These are phyloP conservation scores for Scutellaria barbata DNA, from an alignment of 257 asterid species.

Conservation along the genomic window DNA sequence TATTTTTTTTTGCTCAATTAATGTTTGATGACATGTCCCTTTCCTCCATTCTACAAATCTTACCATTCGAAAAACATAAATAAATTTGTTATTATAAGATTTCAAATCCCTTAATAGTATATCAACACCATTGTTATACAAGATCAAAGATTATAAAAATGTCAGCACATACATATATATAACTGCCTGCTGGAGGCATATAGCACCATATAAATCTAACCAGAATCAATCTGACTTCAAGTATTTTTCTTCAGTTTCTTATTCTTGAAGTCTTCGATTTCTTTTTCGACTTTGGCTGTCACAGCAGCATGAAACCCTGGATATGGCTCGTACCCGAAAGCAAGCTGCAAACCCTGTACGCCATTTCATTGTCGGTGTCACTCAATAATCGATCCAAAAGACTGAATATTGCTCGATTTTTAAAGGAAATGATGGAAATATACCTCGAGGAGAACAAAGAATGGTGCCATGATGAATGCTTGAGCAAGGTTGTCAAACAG, in stretches of 20 bases:
- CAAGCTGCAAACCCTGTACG: slow-evolving; percentile 65
- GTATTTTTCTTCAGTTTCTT: slow-evolving; percentile 65
- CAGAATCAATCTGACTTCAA: slow-evolving; percentile 28
- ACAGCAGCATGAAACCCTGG: slow-evolving; percentile 81
- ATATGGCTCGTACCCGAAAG: slow-evolving; percentile 81
- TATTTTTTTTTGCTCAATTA: background rate
- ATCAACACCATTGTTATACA: too few relatives aligned
- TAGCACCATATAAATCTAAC: slow-evolving; percentile 13
- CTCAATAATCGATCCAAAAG: slow-evolving; percentile 1
- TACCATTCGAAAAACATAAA: too few relatives aligned
- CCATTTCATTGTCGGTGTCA: background rate
- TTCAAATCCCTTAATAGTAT: too few relatives aligned
- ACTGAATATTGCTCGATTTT: background rate
- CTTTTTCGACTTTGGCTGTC: slow-evolving; percentile 59
- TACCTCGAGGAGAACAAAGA: slow-evolving; percentile 92
- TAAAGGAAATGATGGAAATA: slow-evolving; percentile 6
- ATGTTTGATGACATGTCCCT: too few relatives aligned
- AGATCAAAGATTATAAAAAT: too few relatives aligned
- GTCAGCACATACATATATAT: background rate
- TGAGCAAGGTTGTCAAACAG: slow-evolving; percentile 88
- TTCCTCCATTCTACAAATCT: too few relatives aligned
- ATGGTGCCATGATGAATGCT: slow-evolving; percentile 97
- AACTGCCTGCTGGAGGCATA: background rate
- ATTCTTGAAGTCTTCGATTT: slow-evolving; percentile 77
- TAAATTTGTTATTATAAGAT: too few relatives aligned